Evolutionary conservation across 768 basidiomycete genomes (phyloP), one percentile per base, ranked within the genome.

Genomic region (Crassisporium funariophilum): DNA sequence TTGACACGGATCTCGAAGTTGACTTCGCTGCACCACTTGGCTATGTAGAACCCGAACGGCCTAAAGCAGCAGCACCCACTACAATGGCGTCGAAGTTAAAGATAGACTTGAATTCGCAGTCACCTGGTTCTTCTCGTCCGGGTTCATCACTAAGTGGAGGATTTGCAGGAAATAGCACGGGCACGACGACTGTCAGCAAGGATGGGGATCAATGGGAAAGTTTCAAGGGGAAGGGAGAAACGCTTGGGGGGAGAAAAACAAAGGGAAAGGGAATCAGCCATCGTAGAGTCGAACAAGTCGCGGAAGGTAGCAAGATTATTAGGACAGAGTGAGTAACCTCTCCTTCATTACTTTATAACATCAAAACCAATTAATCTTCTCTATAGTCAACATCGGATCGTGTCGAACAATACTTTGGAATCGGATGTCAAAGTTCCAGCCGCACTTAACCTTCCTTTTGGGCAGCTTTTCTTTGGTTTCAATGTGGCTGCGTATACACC

Each of bases 81-180:
- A 97, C 95, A 2, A 98, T 99, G 95, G 94, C 94, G 2, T 88
- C 88, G 22, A 98, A 98, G 69, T 80, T 98, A 44, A 93, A 93
- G 67, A 98, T 99, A 46, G 94, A 99, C 64, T 70, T 92, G 22
- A 83, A 86, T 60, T 88, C 88, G 1, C 83, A 86, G 12, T 92
- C 91, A 3, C 92, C 91, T 3, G 89, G 88, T 12, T 91, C 88
- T 0, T 91, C 88, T 16, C 75, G 93, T 33, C 90, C 93, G 6
- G 82, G 79, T 0, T 91, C 88, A 3, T 79, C 88, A 3, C 62
- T 91, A 51, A 77, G 79, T 43, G 87, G 85, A 19, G 84, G 80
- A 12, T 86, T 88, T 53, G 73, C 79, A 2, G 80, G 77, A 4
- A 61, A 78, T 0, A 68, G 64, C 19, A 69, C 81, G 17, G 74